Evolutionary conservation across 192 early-diverging fungal species (phyloP).

Genomic region (Jimgerdemannia flammicorona): DNA sequence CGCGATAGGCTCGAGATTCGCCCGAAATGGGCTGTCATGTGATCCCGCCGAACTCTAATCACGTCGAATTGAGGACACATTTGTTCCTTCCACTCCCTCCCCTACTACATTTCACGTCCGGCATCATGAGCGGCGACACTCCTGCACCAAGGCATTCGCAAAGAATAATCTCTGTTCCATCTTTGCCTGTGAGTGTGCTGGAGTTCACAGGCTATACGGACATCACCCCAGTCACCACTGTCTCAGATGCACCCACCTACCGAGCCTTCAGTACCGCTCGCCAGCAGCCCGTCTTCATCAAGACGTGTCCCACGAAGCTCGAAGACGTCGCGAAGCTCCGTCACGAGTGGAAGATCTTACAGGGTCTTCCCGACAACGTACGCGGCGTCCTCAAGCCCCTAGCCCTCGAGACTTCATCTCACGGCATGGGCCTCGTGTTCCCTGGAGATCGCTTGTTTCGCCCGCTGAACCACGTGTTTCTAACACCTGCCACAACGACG

Average conservation of each 20-base stretch:
- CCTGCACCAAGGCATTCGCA: no score
- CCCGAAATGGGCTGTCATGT: no score
- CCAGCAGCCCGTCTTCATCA: constrained; percentile 4
- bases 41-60: no score
- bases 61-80: no score
- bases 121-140: no score
- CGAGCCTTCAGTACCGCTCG: constrained; percentile 1
- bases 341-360: constrained; percentile 13
- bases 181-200: no score
- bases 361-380: constrained; percentile 1
- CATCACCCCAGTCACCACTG: background rate
- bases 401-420: constrained; percentile 7
- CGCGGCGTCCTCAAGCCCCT: constrained; percentile 4
- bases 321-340: constrained; percentile 18
- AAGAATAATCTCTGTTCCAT: no score
- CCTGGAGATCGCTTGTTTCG: background rate
- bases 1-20: no score
- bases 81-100: no score
- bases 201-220: constrained; percentile 7
- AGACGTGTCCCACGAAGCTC: constrained; percentile 12
- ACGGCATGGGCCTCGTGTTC: constrained; percentile 10
- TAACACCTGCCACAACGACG: background rate
- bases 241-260: background rate
- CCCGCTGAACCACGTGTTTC: background rate
- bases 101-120: no score